Evolutionary conservation across 345 rosid genomes (phyloP).

Genomic region (Brassica juncea): DNA sequence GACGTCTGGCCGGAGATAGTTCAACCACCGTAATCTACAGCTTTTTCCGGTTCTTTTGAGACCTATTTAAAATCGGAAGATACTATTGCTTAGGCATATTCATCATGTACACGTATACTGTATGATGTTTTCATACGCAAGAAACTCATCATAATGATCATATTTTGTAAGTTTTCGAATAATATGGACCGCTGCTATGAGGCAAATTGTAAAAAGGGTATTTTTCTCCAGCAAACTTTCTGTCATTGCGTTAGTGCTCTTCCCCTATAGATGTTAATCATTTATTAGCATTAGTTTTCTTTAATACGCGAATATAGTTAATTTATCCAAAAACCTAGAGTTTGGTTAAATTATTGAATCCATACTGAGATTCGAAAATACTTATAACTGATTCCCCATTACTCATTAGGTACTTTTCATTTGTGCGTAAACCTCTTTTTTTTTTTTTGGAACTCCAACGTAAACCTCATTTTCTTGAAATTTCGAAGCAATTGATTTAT

Average conservation of each 20-base stretch:
- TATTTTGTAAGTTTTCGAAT: conserved; percentile 4
- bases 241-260: conserved; percentile 46
- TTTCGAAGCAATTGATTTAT: not conserved
- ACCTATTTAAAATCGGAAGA: conserved; percentile 45
- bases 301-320: conserved; percentile 15
- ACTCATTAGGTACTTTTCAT: conserved; percentile 13
- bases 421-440: conserved; percentile 1
- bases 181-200: conserved; percentile 29
- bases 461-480: conserved; percentile 17
- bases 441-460: not conserved
- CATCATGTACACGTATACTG: too few relatives aligned
- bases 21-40: conserved; percentile 90
- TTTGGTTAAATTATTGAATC: conserved; percentile 28
- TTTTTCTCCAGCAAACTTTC: conserved; percentile 40
- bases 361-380: not conserved
- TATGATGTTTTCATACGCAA: conserved; percentile 34
- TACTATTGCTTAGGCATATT: conserved; percentile 10
- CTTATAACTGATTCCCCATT: conserved; percentile 8
- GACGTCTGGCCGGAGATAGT: conserved; percentile 87
- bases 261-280: conserved; percentile 38
- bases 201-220: conserved; percentile 33
- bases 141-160: conserved; percentile 26
- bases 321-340: conserved; percentile 23
- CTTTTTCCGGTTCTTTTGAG: conserved; percentile 91
- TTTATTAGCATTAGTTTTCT: conserved; percentile 31